Evolutionary conservation across 1,284 basidiomycete genomes (phyloP), one percentile per base, ranked within the genome.

Genomic region (Marasmius tenuissimus): DNA sequence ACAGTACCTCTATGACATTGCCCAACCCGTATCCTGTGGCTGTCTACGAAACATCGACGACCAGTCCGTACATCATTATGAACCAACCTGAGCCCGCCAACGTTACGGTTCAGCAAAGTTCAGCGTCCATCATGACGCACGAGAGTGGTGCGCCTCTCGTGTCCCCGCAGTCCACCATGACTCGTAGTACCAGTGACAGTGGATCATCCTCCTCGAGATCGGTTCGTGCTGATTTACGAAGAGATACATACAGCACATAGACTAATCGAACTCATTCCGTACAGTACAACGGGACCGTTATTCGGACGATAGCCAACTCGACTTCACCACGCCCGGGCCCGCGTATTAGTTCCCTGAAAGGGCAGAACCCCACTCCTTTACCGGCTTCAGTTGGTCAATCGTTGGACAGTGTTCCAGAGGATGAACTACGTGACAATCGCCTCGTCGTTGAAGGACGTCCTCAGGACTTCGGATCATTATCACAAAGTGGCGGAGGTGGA

Each of bases 391-490:
- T 60, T 33, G 63, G 63, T 27, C 55, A 64, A 47, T 58, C 60
- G 20, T 49, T 64, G 20, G 18, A 37, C n/a, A 38, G 39, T 4
- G 27, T 70, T 10, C 62, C 68, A n/a, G 58, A 59, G 12, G 54
- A 61, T 2, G 62, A 69, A 58, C 45, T 68, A 55, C 58, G 59
- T 35, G 56, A 65, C n/a, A 68, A 61, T 58, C 63, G 69, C 37
- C 63, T 58, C 50, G 67, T 65, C 33, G 67, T 69, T 11, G 61
- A 67, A 5, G 66, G 68, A 47, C 51, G 69, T 52, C 54, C 61
- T 12, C 69, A 70, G 60, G 68, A 69, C 47, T 68, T 68, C 55
- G 68, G 68, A 9, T 57, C 64, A 16, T 8, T 62, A 4, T 60
- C 64, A 48, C 52, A 63, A 35, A 45, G 16, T 14, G 37, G 45